Conservation (phyloP, 2,329 filamentous ascomycete genomes). For the Colletotrichum tofieldiae region DNA sequence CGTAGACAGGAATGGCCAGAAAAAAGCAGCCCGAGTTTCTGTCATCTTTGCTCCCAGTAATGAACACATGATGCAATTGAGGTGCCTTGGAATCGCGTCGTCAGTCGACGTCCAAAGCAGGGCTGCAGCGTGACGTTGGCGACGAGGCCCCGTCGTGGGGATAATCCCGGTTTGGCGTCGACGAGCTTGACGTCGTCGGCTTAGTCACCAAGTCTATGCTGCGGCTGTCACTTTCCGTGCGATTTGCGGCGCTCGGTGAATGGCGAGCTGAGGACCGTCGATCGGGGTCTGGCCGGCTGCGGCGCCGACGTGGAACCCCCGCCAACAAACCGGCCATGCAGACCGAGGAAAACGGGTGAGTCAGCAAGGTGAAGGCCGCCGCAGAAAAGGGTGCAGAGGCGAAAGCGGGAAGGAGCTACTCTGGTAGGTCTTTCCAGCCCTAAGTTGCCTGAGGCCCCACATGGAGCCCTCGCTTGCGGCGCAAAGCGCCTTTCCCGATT, state of each 20-base stretch:
- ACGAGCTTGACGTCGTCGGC: constrained; percentile 21
- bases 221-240: not conserved
- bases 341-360: not conserved
- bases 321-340: not conserved
- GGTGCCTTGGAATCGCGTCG: constrained; percentile 13
- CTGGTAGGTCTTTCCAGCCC: constrained; percentile 59
- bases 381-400: not conserved
- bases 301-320: constrained; percentile 14
- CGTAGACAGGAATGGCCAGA: constrained; percentile 23
- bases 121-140: constrained; percentile 42
- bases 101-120: constrained; percentile 16
- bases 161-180: constrained; percentile 15
- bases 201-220: constrained; percentile 14
- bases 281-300: constrained; percentile 5
- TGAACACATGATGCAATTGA: constrained; percentile 31
- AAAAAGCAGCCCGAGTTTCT: constrained; percentile 22
- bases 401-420: not conserved
- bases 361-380: constrained; percentile 6
- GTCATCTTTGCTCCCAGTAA: constrained; percentile 30
- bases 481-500: constrained; percentile 50
- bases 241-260: not conserved
- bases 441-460: constrained; percentile 52
- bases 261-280: not conserved
- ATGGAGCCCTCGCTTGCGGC: constrained; percentile 54
- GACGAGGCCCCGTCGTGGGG: constrained; percentile 12